Evolutionary conservation across 768 basidiomycete genomes (phyloP).

Genomic region (Amanita molliuscula): DNA sequence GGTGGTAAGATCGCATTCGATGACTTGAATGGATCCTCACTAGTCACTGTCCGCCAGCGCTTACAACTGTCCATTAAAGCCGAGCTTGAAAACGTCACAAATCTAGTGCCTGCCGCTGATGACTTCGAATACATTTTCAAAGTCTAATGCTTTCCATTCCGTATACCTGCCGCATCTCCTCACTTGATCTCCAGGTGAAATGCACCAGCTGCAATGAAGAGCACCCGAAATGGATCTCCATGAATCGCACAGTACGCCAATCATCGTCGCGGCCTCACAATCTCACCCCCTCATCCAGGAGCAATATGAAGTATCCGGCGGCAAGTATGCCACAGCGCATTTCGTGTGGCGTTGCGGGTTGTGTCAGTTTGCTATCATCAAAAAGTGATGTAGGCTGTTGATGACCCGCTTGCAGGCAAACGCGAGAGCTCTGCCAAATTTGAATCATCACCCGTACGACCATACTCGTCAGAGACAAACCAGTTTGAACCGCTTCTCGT

Average conservation of each 20-base stretch:
- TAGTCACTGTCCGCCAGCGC: conserved; percentile 25
- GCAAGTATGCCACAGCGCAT: conserved; percentile 61
- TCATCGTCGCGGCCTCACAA: neutral
- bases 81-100: conserved; percentile 70
- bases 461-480: conserved; percentile 55
- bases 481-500: conserved; percentile 55
- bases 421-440: conserved; percentile 79
- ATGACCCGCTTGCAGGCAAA: conserved; percentile 36
- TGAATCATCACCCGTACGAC: conserved; percentile 36
- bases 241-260: conserved; percentile 55
- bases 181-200: conserved; percentile 40
- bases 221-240: conserved; percentile 60
- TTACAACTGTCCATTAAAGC: conserved; percentile 66
- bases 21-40: conserved; percentile 1
- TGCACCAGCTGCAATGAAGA: conserved; percentile 73
- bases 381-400: neutral
- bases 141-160: conserved; percentile 24
- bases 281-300: conserved; percentile 32
- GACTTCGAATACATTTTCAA: conserved; percentile 78
- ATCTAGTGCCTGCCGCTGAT: conserved; percentile 50
- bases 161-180: neutral
- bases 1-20: conserved; percentile 34
- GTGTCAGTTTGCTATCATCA: conserved; percentile 27
- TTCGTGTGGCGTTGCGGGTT: conserved; percentile 74
- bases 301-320: conserved; percentile 49